These are phyloP conservation scores for Eimeria falciformis DNA, from an alignment of 169 alveolate genomes.

Conservation along the genomic window DNA sequence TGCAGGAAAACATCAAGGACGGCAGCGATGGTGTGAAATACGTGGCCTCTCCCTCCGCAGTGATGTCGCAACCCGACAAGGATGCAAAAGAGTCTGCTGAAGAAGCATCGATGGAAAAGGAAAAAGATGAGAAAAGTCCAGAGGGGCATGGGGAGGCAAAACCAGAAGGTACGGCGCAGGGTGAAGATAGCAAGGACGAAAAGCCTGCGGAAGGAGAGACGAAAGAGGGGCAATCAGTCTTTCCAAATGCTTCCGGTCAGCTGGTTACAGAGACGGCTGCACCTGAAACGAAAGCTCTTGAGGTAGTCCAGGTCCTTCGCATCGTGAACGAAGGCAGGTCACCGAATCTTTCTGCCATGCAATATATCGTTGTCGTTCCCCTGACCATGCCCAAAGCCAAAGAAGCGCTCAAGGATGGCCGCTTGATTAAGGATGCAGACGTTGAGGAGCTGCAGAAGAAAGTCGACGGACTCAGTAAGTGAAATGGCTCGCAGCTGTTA, in stretches of 20 bases:
- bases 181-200: too few relatives aligned
- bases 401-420: conserved; percentile 54
- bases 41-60: conserved; percentile 20
- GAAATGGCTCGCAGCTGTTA: neutral
- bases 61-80: conserved; percentile 19
- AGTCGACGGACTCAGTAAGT: conserved; percentile 47
- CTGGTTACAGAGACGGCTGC: neutral
- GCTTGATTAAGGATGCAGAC: neutral
- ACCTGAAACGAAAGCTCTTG: conserved; percentile 17
- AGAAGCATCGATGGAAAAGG: neutral
- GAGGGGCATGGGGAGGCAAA: neutral
- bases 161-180: neutral
- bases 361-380: conserved; percentile 9
- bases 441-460: neutral
- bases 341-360: conserved; percentile 11
- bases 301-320: conserved; percentile 27
- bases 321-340: conserved; percentile 44
- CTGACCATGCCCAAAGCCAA: conserved; percentile 5
- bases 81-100: neutral
- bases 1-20: conserved; percentile 33
- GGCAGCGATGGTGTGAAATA: conserved; percentile 22
- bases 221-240: neutral
- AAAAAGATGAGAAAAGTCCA: neutral
- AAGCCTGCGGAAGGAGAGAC: neutral
- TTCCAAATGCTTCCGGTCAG: neutral